Base-by-base conservation (phyloP, 2,329 filamentous ascomycete species). In the Coniochaeta ligniaria region DNA sequence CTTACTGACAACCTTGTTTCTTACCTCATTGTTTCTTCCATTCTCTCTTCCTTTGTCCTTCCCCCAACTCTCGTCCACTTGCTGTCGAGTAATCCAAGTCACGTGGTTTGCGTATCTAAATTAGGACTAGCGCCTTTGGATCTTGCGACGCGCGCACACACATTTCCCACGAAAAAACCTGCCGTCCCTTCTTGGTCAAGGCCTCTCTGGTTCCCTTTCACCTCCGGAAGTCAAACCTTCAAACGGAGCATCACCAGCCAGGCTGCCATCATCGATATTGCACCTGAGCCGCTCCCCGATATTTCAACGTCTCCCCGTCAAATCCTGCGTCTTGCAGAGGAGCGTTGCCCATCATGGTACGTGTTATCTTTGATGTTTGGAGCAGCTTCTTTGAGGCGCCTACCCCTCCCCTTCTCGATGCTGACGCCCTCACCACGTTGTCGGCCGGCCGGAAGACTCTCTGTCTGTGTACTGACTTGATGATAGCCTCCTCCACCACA, bases 401-500 rank as follows among this genome's bases (percentile, higher is more conserved):
- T 71, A 69, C 69, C 70, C 68, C 67, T 72, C 69, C 20, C 47
- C 47, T 26, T 26, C 45, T 50, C 1, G 47, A 31, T 52, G 47
- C 56, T 35, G 45, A 43, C 50, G 28, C 41, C 50, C 56, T 41
- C 60, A 54, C 11, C 45, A 47, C 57, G 55, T 57, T 54, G 57
- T 55, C 57, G 28, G 56, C 55, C 28, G 28, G 12, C 43, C 52
- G 56, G 57, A 58, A 57, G 58, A 57, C 59, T 56, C 60, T 61
- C 60, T 41, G 38, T 43, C 7, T 14, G 8, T 24, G 17, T 26
- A 61, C 63, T 67, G 38, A 66, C 65, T 31, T 33, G 52, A 56
- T 38, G 31, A 58, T 57, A 73, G 95, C 92, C 95, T 83, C 95
- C 95, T 75, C 93, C 93, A 80, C 90, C 92, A 69, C 92, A 98